phyloP scores from a whole-genome alignment of 2,329 filamentous ascomycete species.

The Fusarium verticillioides region DNA sequence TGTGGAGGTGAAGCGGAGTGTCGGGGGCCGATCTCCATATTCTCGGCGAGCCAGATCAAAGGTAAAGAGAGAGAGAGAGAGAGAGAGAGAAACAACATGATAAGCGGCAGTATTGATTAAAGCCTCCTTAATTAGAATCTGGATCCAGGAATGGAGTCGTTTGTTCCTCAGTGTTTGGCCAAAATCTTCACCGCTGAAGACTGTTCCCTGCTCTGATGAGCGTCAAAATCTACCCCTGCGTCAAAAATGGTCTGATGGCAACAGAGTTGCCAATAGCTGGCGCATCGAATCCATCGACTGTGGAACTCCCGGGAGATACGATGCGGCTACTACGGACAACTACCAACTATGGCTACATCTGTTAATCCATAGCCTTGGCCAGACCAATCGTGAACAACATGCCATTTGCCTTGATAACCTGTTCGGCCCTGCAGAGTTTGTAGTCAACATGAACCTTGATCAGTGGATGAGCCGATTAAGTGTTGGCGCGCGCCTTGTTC shows the following conservation, averaged over 20 bases:
- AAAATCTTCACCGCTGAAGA: conserved; percentile 29
- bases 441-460: conserved; percentile 3
- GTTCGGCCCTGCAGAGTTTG: conserved; percentile 20
- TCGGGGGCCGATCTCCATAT: conserved; percentile 12
- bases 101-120: conserved; percentile 1
- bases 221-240: conserved; percentile 36
- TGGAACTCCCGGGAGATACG: conserved; percentile 20
- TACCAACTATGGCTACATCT: neutral
- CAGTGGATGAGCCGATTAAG: conserved; percentile 16
- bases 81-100: neutral
- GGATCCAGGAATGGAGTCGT: neutral
- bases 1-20: conserved; percentile 20
- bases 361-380: neutral
- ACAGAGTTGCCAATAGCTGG: conserved; percentile 31
- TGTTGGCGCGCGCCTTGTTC: conserved; percentile 23
- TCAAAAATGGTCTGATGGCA: conserved; percentile 39
- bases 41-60: conserved; percentile 10
- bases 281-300: conserved; percentile 11
- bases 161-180: neutral
- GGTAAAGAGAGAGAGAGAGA: neutral
- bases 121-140: conserved; percentile 23
- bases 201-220: conserved; percentile 21
- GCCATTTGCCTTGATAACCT: neutral
- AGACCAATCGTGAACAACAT: neutral
- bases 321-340: conserved; percentile 17